Percentiles rank a stretch among this genome's conserved stretches.
phyloP scores from a whole-genome alignment of 1,284 basidiomycete genomes.

The Sporisorium exsertum region DNA sequence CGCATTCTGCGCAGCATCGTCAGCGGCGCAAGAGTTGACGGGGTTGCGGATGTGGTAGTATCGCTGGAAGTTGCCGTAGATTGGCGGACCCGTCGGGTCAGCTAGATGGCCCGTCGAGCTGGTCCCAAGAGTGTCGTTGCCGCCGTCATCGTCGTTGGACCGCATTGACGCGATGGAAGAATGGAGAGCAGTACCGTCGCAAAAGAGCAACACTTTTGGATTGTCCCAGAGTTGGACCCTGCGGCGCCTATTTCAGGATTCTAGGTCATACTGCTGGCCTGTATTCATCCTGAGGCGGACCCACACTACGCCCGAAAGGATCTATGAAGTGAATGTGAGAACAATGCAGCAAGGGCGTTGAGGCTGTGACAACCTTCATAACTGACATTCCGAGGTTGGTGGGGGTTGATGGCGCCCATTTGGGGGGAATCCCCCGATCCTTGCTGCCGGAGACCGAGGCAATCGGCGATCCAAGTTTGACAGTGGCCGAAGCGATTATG shows the following conservation, averaged over 20 bases:
- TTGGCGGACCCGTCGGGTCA: neutral
- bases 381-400: too few species aligned
- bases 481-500: neutral
- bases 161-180: neutral
- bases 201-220: constrained; percentile 1
- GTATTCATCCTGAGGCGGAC: too few species aligned
- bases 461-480: neutral
- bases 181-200: too few species aligned
- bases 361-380: neutral
- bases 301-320: neutral
- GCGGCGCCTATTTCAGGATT: too few species aligned
- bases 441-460: too few species aligned
- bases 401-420: too few species aligned
- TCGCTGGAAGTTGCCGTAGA: constrained; percentile 46
- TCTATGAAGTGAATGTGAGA: neutral
- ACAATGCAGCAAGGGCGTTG: neutral
- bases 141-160: neutral
- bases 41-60: constrained; percentile 54
- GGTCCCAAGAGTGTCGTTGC: neutral
- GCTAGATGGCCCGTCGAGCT: neutral
- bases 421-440: too few species aligned
- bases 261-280: too few species aligned
- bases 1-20: neutral
- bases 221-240: neutral
- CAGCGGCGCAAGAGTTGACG: neutral